Evolutionary conservation across 2,329 filamentous ascomycete genomes (phyloP).

Genomic region (Alternaria atra): DNA sequence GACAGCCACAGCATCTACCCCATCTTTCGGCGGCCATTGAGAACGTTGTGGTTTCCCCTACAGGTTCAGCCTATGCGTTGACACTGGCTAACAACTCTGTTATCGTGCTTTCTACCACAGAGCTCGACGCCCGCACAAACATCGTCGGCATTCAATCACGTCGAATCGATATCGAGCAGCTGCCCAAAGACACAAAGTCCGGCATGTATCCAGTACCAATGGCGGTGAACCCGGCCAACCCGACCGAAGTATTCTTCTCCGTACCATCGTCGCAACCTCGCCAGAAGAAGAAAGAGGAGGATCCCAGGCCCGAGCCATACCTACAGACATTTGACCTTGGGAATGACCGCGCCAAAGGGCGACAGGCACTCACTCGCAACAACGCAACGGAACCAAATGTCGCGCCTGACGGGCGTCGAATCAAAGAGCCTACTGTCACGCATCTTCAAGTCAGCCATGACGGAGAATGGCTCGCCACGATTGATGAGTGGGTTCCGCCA

Average conservation of each 20-base stretch:
- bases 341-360: constrained; percentile 78
- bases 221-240: constrained; percentile 52
- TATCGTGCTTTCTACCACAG: constrained; percentile 88
- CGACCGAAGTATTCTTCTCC: constrained; percentile 56
- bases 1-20: constrained; percentile 83
- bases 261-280: constrained; percentile 63
- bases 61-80: constrained; percentile 81
- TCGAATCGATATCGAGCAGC: constrained; percentile 39
- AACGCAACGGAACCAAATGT: constrained; percentile 84
- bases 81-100: constrained; percentile 91
- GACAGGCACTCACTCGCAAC: constrained; percentile 88
- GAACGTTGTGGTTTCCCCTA: constrained; percentile 81
- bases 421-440: constrained; percentile 80
- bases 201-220: constrained; percentile 44
- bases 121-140: constrained; percentile 84
- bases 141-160: constrained; percentile 79
- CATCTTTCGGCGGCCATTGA: constrained; percentile 87
- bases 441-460: constrained; percentile 79
- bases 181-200: constrained; percentile 32
- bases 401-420: constrained; percentile 73
- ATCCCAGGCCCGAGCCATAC: constrained; percentile 61
- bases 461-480: constrained; percentile 87
- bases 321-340: constrained; percentile 90
- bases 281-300: constrained; percentile 27
- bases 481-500: constrained; percentile 89